Conservation (phyloP, 2,329 filamentous ascomycete species). For the Leptographium lundbergii region DNA sequence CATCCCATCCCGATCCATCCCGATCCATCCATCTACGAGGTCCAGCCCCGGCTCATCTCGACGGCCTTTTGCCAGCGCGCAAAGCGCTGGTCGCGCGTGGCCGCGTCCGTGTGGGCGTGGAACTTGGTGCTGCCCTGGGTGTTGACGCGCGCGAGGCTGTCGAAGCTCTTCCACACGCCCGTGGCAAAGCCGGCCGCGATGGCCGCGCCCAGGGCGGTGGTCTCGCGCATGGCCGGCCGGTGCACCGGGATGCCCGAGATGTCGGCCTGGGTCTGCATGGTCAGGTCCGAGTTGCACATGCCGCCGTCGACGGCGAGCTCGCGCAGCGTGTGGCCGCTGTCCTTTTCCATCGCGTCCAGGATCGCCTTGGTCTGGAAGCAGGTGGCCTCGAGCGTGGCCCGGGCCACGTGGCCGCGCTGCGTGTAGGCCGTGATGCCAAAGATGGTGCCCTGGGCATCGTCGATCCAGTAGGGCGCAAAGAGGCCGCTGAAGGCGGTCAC, state of each 20-base stretch:
- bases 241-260: conserved; percentile 71
- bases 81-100: conserved; percentile 29
- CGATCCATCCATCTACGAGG: not conserved
- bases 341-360: conserved; percentile 78
- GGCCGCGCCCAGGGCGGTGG: conserved; percentile 75
- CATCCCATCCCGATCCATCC: not conserved
- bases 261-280: conserved; percentile 86
- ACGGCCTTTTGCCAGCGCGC: conserved; percentile 43
- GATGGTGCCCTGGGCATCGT: conserved; percentile 79
- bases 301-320: conserved; percentile 77
- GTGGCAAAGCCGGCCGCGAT: conserved; percentile 81
- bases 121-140: conserved; percentile 58
- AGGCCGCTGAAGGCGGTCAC: conserved; percentile 86
- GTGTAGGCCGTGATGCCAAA: conserved; percentile 83
- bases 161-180: conserved; percentile 63
- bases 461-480: conserved; percentile 91
- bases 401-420: conserved; percentile 72
- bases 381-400: conserved; percentile 79
- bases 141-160: conserved; percentile 62
- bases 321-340: conserved; percentile 62
- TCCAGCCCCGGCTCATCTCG: conserved; percentile 44
- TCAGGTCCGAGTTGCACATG: conserved; percentile 76
- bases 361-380: conserved; percentile 92
- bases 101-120: conserved; percentile 43
- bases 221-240: conserved; percentile 79